Conservation (phyloP, 108 stramenopile species). For the Cyclotella cryptica region DNA sequence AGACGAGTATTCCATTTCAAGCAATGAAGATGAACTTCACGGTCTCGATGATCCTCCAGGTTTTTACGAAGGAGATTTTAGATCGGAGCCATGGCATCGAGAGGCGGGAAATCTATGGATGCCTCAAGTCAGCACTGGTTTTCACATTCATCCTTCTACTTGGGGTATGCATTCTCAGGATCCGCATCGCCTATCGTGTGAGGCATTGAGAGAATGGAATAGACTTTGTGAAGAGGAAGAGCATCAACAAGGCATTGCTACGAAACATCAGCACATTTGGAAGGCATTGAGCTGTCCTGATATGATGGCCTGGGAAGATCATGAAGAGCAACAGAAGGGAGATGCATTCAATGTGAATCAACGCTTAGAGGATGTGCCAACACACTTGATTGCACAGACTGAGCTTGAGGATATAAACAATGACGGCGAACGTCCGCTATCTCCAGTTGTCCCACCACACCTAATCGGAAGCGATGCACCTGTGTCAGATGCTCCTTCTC, state of each 20-base stretch:
- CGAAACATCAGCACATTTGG: conserved; percentile 26
- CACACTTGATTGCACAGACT: conserved; percentile 6
- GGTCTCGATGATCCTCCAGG: conserved; percentile 14
- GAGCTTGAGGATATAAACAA: neutral
- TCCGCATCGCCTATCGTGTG: conserved; percentile 17
- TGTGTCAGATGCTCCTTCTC: conserved; percentile 12
- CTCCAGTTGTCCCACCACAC: conserved; percentile 2
- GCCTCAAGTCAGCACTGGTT: neutral
- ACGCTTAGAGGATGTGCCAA: neutral
- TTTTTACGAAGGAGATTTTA: conserved; percentile 7
- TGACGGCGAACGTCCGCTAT: neutral
- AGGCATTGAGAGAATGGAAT: conserved; percentile 37
- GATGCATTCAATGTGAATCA: neutral
- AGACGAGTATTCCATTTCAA: conserved; percentile 1
- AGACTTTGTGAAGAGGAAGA: conserved; percentile 21
- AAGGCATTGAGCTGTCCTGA: conserved; percentile 20
- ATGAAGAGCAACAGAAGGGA: neutral
- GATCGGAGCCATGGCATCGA: neutral
- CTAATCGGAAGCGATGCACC: neutral
- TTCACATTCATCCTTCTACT: neutral
- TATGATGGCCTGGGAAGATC: neutral
- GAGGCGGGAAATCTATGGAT: neutral
- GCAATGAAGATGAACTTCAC: conserved; percentile 13
- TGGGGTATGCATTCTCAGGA: neutral
- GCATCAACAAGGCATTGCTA: conserved; percentile 1